Evolutionary conservation across 176 grass and related monocot species (phyloP), one percentile per base, ranked within the genome.

Genomic region (Coix lacrymajobi): DNA sequence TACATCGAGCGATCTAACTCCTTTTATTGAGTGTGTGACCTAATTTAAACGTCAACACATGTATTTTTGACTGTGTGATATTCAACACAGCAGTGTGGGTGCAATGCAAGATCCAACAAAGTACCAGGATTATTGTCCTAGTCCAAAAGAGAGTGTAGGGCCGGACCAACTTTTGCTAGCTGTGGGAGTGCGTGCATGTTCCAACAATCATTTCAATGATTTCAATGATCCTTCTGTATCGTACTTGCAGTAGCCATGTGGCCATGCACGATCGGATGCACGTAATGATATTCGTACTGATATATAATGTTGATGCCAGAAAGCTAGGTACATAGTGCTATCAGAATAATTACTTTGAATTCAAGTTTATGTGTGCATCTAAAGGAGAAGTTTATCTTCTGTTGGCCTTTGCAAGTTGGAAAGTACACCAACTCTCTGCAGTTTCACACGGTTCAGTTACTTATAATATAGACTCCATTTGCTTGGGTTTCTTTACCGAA

Each of bases 211-310:
- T n/a, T n/a, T n/a, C n/a, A n/a, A n/a, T n/a, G n/a, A 82, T 46
- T 83, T 11, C 54, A 36, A 11, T 73, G 54, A 36, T 67, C 43
- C 44, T 16, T 79, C 43, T 3, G 12, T 49, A 17, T 82, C 80
- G 52, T 82, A 73, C 68, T 73, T 82, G 49, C 49, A 61, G 31
- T 66, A 72, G 25, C 79, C 79, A 82, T 62, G 80, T 62, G 52
- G 68, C 28, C 28, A 72, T 82, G 80, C 79, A 71, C 51, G 79
- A 81, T 56, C 65, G 29, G 46, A 69, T 39, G 65, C 49, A 81
- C 80, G 67, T 62, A 82, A 72, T 82, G 52, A 72, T 72, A 62
- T 72, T 43, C 69, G 67, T 71, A 45, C 79, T 43, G 11, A 33
- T 72, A 14, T 58, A 25, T 62, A 82, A 82, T 62, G 51, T 15